These are phyloP conservation scores for Aegilops speltoides DNA, from an alignment of 176 grass and related monocot genomes.

Conservation along the genomic window DNA sequence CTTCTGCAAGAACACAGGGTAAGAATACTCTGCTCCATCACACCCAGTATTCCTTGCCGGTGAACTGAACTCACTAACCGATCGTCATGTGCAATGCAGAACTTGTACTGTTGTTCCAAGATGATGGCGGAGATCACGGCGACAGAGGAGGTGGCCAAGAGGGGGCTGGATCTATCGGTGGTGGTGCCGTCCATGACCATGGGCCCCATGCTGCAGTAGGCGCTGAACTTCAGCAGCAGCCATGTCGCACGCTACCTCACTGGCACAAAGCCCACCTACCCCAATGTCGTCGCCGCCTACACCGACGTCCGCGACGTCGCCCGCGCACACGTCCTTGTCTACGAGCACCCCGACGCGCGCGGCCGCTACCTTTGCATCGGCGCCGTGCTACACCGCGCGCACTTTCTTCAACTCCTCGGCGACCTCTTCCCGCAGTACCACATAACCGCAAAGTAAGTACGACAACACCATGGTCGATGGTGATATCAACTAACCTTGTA, in stretches of 20 bases:
- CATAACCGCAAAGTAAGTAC: slow-evolving; percentile 17
- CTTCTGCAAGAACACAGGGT: slow-evolving; percentile 40
- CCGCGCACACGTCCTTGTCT: slow-evolving; percentile 38
- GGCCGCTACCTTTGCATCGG: slow-evolving; percentile 55
- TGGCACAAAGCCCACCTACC: slow-evolving; percentile 25
- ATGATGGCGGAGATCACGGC: slow-evolving; percentile 50
- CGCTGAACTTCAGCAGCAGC: slow-evolving; percentile 36
- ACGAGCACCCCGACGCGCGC: slow-evolving; percentile 18
- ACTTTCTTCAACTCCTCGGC: slow-evolving; percentile 29
- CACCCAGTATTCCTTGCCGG: neutral
- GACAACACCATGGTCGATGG: too few species aligned
- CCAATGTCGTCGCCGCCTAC: slow-evolving; percentile 59
- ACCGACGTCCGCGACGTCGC: slow-evolving; percentile 56
- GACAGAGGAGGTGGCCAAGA: slow-evolving; percentile 24
- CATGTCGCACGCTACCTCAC: slow-evolving; percentile 44
- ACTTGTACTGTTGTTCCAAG: slow-evolving; percentile 53
- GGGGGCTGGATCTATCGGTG: slow-evolving; percentile 41
- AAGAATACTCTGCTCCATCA: neutral
- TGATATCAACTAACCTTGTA: too few species aligned
- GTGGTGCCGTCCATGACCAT: slow-evolving; percentile 36
- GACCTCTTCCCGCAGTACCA: slow-evolving; percentile 37
- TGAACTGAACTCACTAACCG: too few species aligned
- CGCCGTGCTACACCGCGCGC: slow-evolving; percentile 33
- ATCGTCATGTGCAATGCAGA: neutral
- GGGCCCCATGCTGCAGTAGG: slow-evolving; percentile 42